phyloP scores from a whole-genome alignment of 371 early-diverging fungal species.

The Circinella umbellata region DNA sequence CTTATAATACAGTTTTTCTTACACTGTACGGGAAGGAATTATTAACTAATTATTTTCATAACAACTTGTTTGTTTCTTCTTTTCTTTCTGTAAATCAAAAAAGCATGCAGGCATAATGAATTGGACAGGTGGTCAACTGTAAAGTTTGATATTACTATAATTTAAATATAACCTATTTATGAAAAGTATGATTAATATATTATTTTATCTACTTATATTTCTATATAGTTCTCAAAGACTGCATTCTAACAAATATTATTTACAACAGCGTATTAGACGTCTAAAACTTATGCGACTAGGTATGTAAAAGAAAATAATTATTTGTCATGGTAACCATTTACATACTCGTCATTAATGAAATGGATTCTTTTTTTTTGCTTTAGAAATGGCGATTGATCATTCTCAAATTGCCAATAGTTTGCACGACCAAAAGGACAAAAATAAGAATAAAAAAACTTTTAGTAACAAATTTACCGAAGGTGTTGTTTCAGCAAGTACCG shows the following conservation, averaged over 20 bases:
- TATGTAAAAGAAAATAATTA: not conserved
- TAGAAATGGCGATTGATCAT: not conserved
- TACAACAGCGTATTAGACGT: slow-evolving; percentile 6
- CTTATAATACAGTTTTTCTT: too few species aligned
- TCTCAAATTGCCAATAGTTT: too few species aligned
- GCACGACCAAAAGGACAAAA: too few species aligned
- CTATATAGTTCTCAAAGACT: slow-evolving; percentile 7
- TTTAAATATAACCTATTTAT: not conserved
- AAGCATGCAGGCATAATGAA: slow-evolving; percentile 6
- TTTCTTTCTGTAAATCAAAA: not conserved
- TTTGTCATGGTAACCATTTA: too few species aligned
- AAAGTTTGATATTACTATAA: not conserved
- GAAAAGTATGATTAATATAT: too few species aligned
- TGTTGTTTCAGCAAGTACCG: not conserved
- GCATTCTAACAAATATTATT: not conserved
- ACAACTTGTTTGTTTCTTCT: not conserved
- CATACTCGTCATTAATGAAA: too few species aligned
- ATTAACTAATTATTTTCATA: too few species aligned
- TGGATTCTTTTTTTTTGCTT: not conserved
- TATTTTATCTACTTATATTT: too few species aligned
- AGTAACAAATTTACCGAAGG: too few species aligned
- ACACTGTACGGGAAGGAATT: too few species aligned
- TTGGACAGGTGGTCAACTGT: slow-evolving; percentile 26
- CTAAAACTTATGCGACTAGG: slow-evolving; percentile 12
- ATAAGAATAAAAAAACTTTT: too few species aligned